Percentiles rank a stretch among this genome's conserved stretches.
phyloP scores from a whole-genome alignment of 768 basidiomycete species.

The Antrodiella citrinella region DNA sequence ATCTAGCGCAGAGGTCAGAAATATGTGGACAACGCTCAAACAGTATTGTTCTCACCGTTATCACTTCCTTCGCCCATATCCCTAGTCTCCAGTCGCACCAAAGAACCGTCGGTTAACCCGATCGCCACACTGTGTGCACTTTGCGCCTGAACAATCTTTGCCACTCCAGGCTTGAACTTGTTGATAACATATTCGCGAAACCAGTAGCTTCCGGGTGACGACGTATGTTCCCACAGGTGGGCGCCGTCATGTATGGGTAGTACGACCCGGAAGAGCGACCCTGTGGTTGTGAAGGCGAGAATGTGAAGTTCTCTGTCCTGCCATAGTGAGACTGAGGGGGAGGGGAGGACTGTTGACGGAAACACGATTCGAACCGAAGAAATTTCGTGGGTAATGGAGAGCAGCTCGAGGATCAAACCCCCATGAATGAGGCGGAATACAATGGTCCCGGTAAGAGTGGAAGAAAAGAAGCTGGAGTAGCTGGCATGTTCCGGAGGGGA shows the following conservation, averaged over 20 bases:
- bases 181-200: slow-evolving; percentile 59
- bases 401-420: slow-evolving; percentile 65
- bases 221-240: slow-evolving; percentile 43
- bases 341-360: slow-evolving; percentile 56
- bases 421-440: slow-evolving; percentile 69
- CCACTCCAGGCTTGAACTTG: background rate
- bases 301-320: slow-evolving; percentile 50
- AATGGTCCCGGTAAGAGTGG: slow-evolving; percentile 52
- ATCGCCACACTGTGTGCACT: slow-evolving; percentile 61
- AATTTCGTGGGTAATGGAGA: slow-evolving; percentile 59
- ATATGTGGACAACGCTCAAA: background rate
- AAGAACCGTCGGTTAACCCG: slow-evolving; percentile 48
- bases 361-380: slow-evolving; percentile 72
- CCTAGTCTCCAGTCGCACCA: slow-evolving; percentile 65
- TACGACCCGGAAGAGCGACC: slow-evolving; percentile 67
- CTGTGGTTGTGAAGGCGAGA: slow-evolving; percentile 56
- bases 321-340: slow-evolving; percentile 55
- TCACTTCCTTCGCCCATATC: slow-evolving; percentile 42
- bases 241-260: slow-evolving; percentile 48
- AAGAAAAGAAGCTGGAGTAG: slow-evolving; percentile 49
- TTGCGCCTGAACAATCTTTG: slow-evolving; percentile 46
- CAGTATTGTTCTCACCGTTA: slow-evolving; percentile 41
- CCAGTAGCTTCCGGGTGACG: slow-evolving; percentile 46
- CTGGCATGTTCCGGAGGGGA: slow-evolving; percentile 68
- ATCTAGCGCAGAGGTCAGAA: slow-evolving; percentile 31